Evolutionary conservation across 352 stramenopile genomes (phyloP), one percentile per base, ranked within the genome.

Genomic region (Albugo laibachii): DNA sequence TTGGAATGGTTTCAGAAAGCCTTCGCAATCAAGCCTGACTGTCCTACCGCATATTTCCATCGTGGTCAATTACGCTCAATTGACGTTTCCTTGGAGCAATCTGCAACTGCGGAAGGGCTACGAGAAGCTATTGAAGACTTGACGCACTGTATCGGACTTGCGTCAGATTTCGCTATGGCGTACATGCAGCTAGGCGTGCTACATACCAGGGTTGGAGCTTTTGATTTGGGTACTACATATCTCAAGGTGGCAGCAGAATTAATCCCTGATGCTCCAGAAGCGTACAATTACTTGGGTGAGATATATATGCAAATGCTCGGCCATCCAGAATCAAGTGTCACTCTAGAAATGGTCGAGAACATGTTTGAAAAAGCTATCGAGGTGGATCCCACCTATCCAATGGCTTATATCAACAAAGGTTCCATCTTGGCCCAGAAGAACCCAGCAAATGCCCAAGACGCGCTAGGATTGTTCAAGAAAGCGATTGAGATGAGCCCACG

Each of bases 391-490:
- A 65, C 75, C 47, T 87, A 87, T 54, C 75, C 75, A 48, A 85
- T 87, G 75, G 72, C 72, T 47, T 87, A 87, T 65, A 83, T 87
- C 57, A 87, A 87, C 59, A 67, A 82, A 56, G 75, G 75, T 52
- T 83, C 82, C 45, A 52, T 87, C 54, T 49, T 87, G 42, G 70
- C 84, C 52, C 72, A 83, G 47, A 80, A 81, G 54, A 72, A 72
- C 47, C 58, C 67, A 19, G 68, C 83, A 51, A 78, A 70, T 50
- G 75, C 67, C 39, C 67, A 77, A 53, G 65, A 77, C 49, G 75
- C 75, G 48, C 62, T 87, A 8, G 59, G 56, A 20, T 55, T 87
- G 39, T 87, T 87, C 47, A 68, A 87, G 53, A 81, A 71, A 52
- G 75, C 75, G 1, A 72, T 84, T 40, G 59, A 70, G 47, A 80